phyloP scores from a whole-genome alignment of 2,329 filamentous ascomycete genomes.

The Aureobasidium subglaciale region DNA sequence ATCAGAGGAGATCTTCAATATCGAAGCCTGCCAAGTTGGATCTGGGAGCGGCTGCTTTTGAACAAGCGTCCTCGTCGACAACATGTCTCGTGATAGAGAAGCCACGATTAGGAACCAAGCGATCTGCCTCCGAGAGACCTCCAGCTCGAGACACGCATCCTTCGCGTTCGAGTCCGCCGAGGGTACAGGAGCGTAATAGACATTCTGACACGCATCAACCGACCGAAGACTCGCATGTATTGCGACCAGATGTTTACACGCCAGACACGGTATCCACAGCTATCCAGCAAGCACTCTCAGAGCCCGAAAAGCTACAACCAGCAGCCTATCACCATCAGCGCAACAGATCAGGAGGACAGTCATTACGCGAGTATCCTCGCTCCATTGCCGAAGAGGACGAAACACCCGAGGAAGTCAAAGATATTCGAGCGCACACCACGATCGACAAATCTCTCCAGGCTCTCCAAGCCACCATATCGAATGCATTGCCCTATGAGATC shows the following conservation, averaged over 20 bases:
- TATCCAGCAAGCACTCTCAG: conserved; percentile 22
- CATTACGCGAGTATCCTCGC: conserved; percentile 38
- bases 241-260: conserved; percentile 8
- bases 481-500: conserved; percentile 51
- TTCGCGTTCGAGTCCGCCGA: neutral
- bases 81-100: conserved; percentile 2
- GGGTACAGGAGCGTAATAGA: neutral
- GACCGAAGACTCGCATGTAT: neutral
- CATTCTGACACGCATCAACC: neutral
- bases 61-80: neutral
- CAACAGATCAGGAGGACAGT: conserved; percentile 24
- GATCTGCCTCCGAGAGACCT: conserved; percentile 36
- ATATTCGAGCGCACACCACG: neutral
- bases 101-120: conserved; percentile 30
- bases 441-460: conserved; percentile 33
- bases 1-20: conserved; percentile 37
- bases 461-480: conserved; percentile 6
- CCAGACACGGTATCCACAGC: neutral
- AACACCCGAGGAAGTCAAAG: conserved; percentile 38
- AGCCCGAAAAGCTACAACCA: conserved; percentile 16
- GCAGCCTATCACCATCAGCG: conserved; percentile 18
- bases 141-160: conserved; percentile 9
- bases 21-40: conserved; percentile 44
- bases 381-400: conserved; percentile 79
- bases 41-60: conserved; percentile 43